Evolutionary conservation across 805 yeast species (phyloP).

Genomic region (Saccharomycopsis malanga): DNA sequence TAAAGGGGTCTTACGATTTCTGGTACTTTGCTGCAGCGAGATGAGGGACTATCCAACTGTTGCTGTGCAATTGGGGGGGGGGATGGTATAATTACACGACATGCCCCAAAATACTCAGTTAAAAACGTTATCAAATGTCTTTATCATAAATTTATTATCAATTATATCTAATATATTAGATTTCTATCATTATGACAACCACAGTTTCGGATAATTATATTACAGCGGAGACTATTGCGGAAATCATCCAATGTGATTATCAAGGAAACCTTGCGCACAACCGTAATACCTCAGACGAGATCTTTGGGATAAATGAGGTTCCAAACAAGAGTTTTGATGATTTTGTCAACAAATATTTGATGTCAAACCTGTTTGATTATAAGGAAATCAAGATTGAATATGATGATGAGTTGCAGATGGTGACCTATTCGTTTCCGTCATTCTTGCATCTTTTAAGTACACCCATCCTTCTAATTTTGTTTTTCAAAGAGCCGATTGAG

Average conservation of each 20-base stretch:
- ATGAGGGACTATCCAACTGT: no score
- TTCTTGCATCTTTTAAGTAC: constrained; percentile 16
- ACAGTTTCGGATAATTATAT: no score
- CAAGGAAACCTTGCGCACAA: constrained; percentile 11
- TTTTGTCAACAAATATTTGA: constrained; percentile 21
- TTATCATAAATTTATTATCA: no score
- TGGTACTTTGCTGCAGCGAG: no score
- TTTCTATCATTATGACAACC: no score
- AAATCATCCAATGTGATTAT: constrained; percentile 18
- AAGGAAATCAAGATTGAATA: constrained; percentile 21
- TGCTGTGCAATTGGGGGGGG: no score
- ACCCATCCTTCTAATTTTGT: constrained; percentile 11
- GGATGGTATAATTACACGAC: no score
- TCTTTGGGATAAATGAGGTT: constrained; percentile 14
- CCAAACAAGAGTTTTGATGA: constrained; percentile 19
- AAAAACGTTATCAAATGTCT: no score
- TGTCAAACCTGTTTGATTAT: constrained; percentile 10
- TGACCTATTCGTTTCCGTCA: constrained; percentile 18
- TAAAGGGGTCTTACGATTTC: no score
- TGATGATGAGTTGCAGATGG: constrained; percentile 15
- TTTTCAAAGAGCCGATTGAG: constrained; percentile 2
- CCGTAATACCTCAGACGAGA: constrained; percentile 13
- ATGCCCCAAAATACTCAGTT: no score
- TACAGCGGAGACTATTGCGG: constrained; percentile 15
- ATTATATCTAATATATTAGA: no score